Evolutionary conservation across 2,329 filamentous ascomycete species (phyloP).

Genomic region (Chrysosporium queenslandicum): DNA sequence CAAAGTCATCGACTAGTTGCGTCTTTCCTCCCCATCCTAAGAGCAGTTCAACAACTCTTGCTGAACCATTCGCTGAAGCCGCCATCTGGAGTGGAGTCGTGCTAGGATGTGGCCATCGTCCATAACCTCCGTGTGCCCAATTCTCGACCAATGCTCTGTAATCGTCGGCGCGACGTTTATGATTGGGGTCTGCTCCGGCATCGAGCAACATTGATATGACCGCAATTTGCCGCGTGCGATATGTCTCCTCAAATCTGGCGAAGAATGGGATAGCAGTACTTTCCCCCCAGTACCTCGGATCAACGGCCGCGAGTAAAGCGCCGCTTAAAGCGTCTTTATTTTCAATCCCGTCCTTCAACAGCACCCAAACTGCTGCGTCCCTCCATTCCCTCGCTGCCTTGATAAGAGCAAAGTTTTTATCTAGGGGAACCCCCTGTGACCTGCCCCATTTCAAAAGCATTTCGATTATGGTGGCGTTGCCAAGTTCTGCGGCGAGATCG

Average conservation of each 20-base stretch:
- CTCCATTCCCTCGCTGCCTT: constrained; percentile 6
- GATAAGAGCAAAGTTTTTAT: constrained; percentile 1
- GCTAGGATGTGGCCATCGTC: background rate
- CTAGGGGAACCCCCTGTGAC: background rate
- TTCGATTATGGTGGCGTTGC: background rate
- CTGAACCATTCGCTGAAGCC: background rate
- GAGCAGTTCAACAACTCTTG: background rate
- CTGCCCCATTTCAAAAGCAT: constrained; percentile 1
- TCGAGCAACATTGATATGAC: background rate
- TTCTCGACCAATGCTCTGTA: background rate
- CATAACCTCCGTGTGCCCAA: background rate
- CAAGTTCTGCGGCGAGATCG: background rate
- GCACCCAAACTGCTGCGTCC: background rate
- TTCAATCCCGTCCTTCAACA: constrained; percentile 1
- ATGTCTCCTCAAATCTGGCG: background rate
- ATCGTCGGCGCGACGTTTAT: background rate
- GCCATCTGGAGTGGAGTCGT: constrained; percentile 6
- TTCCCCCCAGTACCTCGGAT: background rate
- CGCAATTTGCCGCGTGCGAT: background rate
- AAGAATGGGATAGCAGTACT: background rate
- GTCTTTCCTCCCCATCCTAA: background rate
- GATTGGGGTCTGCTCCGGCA: constrained; percentile 1
- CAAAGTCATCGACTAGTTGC: background rate
- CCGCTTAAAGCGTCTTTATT: background rate
- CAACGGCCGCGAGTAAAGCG: background rate